phyloP scores from a whole-genome alignment of 345 rosid genomes.

The Cochlearia excelsa region DNA sequence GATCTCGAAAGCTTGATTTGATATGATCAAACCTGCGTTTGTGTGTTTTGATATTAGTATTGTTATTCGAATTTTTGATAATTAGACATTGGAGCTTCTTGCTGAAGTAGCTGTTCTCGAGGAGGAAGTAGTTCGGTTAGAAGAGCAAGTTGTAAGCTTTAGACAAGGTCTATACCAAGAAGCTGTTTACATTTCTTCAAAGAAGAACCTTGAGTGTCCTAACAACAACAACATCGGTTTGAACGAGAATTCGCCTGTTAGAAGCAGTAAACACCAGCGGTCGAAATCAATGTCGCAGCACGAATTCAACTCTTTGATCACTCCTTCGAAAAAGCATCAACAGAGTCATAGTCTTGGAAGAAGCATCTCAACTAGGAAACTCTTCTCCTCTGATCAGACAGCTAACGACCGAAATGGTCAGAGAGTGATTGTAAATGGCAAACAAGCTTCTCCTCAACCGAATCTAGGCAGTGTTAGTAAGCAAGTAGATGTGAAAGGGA shows the following conservation, averaged over 20 bases:
- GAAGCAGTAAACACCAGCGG: slow-evolving; percentile 61
- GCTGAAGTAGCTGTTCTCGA: slow-evolving; percentile 99
- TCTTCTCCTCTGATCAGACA: slow-evolving; percentile 44
- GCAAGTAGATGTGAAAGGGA: slow-evolving; percentile 52
- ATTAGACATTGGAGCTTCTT: slow-evolving; percentile 85
- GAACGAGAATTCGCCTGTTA: slow-evolving; percentile 42
- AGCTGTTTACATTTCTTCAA: slow-evolving; percentile 67
- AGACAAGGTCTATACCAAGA: slow-evolving; percentile 86
- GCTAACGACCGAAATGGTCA: slow-evolving; percentile 34
- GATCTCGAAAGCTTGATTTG: slow-evolving; percentile 18
- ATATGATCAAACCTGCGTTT: slow-evolving; percentile 4
- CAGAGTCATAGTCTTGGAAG: slow-evolving; percentile 49
- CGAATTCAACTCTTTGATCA: slow-evolving; percentile 48
- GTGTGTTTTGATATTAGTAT: slow-evolving; percentile 26
- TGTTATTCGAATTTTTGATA: slow-evolving; percentile 16
- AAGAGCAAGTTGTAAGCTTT: slow-evolving; percentile 85
- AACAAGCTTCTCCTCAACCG: slow-evolving; percentile 41
- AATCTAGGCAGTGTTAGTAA: slow-evolving; percentile 30
- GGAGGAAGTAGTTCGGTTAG: slow-evolving; percentile 92
- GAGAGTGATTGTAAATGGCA: slow-evolving; percentile 39
- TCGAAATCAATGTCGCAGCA: slow-evolving; percentile 72
- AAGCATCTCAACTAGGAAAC: slow-evolving; percentile 64
- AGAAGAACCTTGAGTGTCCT: slow-evolving; percentile 56
- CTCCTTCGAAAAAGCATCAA: slow-evolving; percentile 45
- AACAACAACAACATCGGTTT: slow-evolving; percentile 32